A percentile compares a stretch with the other conserved stretches of the same genome.
These are phyloP conservation scores for Zizania palustris DNA, from an alignment of 202 grass and related monocot species.

Conservation along the genomic window DNA sequence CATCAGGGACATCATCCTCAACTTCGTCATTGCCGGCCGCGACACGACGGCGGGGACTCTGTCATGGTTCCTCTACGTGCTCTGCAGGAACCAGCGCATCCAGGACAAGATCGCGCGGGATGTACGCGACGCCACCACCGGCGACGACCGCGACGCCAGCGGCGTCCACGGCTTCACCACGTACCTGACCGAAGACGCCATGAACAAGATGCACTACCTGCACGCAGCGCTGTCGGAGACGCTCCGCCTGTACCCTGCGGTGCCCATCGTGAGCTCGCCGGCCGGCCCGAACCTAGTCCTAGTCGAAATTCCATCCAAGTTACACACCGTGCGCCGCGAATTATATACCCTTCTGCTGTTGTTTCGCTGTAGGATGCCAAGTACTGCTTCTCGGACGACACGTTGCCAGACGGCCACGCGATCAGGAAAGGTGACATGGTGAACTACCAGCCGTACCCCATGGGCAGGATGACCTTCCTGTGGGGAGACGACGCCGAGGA, in stretches of 20 bases:
- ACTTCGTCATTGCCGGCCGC: conserved; percentile 73
- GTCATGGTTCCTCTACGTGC: conserved; percentile 67
- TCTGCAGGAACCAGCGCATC: conserved; percentile 52
- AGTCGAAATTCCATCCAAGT: no score
- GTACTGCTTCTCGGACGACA: conserved; percentile 65
- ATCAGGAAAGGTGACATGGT: conserved; percentile 72
- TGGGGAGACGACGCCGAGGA: conserved; percentile 75
- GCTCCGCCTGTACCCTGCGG: conserved; percentile 66
- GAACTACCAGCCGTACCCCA: conserved; percentile 68
- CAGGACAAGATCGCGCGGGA: conserved; percentile 49
- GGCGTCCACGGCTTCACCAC: conserved; percentile 36
- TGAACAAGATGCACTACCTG: conserved; percentile 75
- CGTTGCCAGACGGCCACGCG: conserved; percentile 61
- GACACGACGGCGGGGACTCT: conserved; percentile 78
- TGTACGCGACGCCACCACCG: conserved; percentile 47
- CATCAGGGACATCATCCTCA: conserved; percentile 55
- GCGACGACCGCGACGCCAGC: conserved; percentile 15
- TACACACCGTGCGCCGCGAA: no score
- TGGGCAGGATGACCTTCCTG: conserved; percentile 80
- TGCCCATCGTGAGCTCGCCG: conserved; percentile 48
- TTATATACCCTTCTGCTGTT: background rate
- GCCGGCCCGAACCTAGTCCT: background rate
- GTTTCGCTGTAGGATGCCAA: conserved; percentile 47
- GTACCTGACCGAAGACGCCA: conserved; percentile 53
- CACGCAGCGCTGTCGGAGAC: conserved; percentile 69